Percentiles rank a stretch among this genome's conserved stretches.
phyloP scores from a whole-genome alignment of 768 basidiomycete species.

The Tulasnella sp. region DNA sequence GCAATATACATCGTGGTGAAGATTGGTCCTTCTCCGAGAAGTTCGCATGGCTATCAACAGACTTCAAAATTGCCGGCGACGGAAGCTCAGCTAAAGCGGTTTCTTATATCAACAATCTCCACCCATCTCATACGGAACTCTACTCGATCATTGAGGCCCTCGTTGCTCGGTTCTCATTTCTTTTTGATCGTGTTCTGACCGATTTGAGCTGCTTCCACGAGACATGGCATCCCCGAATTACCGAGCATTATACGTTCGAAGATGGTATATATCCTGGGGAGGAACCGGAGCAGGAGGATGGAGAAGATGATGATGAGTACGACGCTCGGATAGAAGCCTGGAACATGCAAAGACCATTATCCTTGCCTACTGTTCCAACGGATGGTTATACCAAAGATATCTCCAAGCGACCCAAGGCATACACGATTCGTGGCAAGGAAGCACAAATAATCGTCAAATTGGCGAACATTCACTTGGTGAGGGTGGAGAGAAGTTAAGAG shows the following conservation, averaged over 20 bases:
- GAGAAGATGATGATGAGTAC: background rate
- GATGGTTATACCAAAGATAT: background rate
- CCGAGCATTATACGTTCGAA: background rate
- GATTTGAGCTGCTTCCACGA: constrained; percentile 1
- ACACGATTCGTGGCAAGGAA: background rate
- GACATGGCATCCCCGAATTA: background rate
- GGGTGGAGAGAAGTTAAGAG: background rate
- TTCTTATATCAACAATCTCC: constrained; percentile 24
- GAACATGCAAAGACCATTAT: background rate
- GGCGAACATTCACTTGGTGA: constrained; percentile 37
- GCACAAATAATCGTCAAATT: constrained; percentile 40
- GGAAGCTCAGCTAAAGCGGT: background rate
- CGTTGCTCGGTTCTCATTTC: background rate
- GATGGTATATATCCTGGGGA: background rate
- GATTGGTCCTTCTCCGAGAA: constrained; percentile 7
- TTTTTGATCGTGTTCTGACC: constrained; percentile 16
- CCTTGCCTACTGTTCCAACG: background rate
- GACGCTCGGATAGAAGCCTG: background rate
- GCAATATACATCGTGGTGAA: background rate
- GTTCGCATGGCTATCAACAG: constrained; percentile 24
- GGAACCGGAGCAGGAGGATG: background rate
- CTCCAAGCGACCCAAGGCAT: background rate
- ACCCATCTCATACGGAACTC: constrained; percentile 20
- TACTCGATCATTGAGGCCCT: constrained; percentile 15
- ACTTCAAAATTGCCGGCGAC: constrained; percentile 1